phyloP scores from a whole-genome alignment of 192 early-diverging fungal genomes.

The Diversispora eburnea region DNA sequence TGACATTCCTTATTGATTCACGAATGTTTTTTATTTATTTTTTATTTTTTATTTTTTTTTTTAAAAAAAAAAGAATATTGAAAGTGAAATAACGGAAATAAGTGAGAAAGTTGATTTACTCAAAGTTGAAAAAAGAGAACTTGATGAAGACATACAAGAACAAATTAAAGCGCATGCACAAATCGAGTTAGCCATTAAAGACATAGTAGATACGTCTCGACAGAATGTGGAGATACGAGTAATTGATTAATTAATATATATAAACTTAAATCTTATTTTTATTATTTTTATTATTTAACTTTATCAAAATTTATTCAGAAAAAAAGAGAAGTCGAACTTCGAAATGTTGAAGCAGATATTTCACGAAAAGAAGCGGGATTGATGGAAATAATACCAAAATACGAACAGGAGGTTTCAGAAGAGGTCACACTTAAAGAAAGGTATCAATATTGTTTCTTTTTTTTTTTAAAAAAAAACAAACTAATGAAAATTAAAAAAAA shows the following conservation, averaged over 20 bases:
- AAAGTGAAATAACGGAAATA: conserved; percentile 57
- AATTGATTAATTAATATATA: background rate
- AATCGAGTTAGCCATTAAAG: conserved; percentile 73
- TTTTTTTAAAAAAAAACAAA: no score
- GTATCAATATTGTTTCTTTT: conserved; percentile 40
- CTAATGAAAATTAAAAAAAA: no score
- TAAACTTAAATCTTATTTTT: background rate
- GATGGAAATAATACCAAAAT: conserved; percentile 58
- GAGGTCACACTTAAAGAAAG: conserved; percentile 61
- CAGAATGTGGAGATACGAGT: conserved; percentile 29
- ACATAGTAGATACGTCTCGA: conserved; percentile 63
- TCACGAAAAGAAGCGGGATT: conserved; percentile 62
- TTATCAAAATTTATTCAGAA: conserved; percentile 14
- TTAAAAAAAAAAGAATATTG: conserved; percentile 35
- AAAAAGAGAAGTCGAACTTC: conserved; percentile 36
- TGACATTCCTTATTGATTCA: background rate
- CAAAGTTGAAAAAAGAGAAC: conserved; percentile 63
- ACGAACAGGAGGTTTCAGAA: conserved; percentile 51
- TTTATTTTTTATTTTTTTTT: background rate
- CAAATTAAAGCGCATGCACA: conserved; percentile 75
- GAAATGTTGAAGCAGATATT: conserved; percentile 54
- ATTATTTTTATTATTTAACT: background rate
- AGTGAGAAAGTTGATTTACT: conserved; percentile 65
- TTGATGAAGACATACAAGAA: conserved; percentile 70
- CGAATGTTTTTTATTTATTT: background rate